Conservation (phyloP, 2,329 filamentous ascomycete species). For the Chaetomium olivaceum region DNA sequence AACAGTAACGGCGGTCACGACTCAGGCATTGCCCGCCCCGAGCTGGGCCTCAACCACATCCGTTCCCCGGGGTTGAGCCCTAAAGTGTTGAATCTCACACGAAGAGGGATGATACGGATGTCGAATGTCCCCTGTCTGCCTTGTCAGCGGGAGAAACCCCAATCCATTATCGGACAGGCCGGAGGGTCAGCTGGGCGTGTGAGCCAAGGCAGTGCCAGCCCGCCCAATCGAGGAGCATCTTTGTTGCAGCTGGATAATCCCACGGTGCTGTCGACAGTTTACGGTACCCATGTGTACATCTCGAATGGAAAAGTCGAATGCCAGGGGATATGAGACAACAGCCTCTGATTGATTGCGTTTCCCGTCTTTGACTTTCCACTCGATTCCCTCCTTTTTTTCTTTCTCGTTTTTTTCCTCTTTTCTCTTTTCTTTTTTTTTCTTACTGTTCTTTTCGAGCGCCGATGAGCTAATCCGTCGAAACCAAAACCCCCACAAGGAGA, state of each 20-base stretch:
- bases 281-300: background rate
- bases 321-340: background rate
- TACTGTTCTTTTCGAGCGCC: background rate
- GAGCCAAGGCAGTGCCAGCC: constrained; percentile 5
- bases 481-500: background rate
- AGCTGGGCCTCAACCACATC: background rate
- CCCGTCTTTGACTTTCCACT: background rate
- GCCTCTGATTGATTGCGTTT: background rate
- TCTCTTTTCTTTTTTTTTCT: background rate
- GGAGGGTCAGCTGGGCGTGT: constrained; percentile 21
- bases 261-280: background rate
- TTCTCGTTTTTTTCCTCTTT: background rate
- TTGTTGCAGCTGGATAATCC: background rate
- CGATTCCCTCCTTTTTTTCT: background rate
- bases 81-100: background rate
- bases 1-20: constrained; percentile 8
- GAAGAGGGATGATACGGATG: background rate
- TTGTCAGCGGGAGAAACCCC: background rate
- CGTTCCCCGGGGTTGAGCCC: constrained; percentile 1
- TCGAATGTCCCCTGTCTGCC: constrained; percentile 5
- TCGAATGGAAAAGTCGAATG: background rate
- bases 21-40: background rate
- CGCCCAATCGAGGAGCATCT: constrained; percentile 11
- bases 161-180: background rate
- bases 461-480: background rate